phyloP scores from a whole-genome alignment of 495 filamentous ascomycete genomes.

The Aspergillus asperescens region DNA sequence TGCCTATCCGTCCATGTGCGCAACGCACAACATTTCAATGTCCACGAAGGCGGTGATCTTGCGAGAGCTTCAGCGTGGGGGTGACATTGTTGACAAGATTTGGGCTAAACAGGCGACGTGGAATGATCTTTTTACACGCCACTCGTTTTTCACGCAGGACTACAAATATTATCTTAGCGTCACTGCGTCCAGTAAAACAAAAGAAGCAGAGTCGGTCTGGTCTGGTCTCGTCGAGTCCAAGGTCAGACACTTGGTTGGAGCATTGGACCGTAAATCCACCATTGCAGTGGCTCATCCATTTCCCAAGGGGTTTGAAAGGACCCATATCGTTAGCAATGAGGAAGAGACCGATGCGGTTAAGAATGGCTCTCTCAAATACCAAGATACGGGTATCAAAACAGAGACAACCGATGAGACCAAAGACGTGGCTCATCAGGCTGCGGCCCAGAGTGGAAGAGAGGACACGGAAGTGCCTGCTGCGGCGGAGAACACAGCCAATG shows the following conservation, averaged over 20 bases:
- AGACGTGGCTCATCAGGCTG: constrained; percentile 48
- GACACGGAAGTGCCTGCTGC: constrained; percentile 41
- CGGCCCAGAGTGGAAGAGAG: constrained; percentile 44
- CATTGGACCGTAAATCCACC: constrained; percentile 65
- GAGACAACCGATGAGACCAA: constrained; percentile 55
- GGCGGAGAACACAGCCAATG: constrained; percentile 35
- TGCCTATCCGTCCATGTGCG: constrained; percentile 93
- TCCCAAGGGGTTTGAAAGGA: constrained; percentile 83
- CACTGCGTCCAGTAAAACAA: constrained; percentile 76
- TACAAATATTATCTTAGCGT: constrained; percentile 95
- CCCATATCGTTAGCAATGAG: constrained; percentile 66
- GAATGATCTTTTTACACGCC: constrained; percentile 81
- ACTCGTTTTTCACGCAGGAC: constrained; percentile 84
- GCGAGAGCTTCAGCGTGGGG: constrained; percentile 72
- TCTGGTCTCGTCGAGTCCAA: constrained; percentile 91
- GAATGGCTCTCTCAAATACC: constrained; percentile 63
- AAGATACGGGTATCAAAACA: constrained; percentile 55
- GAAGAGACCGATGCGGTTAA: constrained; percentile 64
- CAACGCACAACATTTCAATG: constrained; percentile 84
- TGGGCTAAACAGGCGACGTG: constrained; percentile 66
- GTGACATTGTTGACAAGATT: constrained; percentile 75
- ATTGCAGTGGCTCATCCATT: constrained; percentile 85
- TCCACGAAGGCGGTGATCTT: constrained; percentile 82
- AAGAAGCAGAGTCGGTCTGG: constrained; percentile 81
- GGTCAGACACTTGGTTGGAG: constrained; percentile 73